Percentiles rank a stretch among this genome's conserved stretches.
Evolutionary conservation across 345 rosid species (phyloP).

Genomic region (Eucalyptus leucophloia): DNA sequence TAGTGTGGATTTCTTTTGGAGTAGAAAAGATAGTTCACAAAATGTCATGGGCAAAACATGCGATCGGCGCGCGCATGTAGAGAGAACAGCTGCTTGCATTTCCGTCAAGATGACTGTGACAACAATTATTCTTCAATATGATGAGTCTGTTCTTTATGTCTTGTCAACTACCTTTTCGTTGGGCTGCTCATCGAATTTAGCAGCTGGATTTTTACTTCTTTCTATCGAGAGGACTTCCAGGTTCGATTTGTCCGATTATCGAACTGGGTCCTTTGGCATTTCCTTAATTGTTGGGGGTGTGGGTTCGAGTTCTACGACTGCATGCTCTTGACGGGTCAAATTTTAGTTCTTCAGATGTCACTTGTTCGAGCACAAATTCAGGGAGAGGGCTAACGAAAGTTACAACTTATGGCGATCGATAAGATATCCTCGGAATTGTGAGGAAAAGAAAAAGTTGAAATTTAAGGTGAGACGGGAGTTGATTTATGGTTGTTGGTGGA

Average conservation of each 20-base stretch:
- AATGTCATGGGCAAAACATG: neutral
- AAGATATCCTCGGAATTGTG: neutral
- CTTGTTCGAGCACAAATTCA: neutral
- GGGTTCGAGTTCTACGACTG: neutral
- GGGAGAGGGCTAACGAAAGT: neutral
- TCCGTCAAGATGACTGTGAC: neutral
- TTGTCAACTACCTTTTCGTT: neutral
- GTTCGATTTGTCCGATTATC: neutral
- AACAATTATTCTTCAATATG: neutral
- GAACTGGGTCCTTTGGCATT: neutral
- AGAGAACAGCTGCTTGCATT: neutral
- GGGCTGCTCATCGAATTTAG: neutral
- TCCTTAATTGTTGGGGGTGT: neutral
- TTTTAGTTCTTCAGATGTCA: neutral
- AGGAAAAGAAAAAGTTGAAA: neutral
- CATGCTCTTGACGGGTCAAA: neutral
- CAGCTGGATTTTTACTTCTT: neutral
- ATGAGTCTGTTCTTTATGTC: neutral
- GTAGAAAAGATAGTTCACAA: neutral
- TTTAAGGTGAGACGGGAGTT: neutral
- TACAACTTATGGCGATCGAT: neutral
- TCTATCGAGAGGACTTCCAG: neutral
- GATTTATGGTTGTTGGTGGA: conserved; percentile 1
- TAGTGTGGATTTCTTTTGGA: neutral
- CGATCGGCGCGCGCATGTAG: neutral